These are phyloP conservation scores for Hypoxylon trugodes DNA, from an alignment of 495 filamentous ascomycete species.

Conservation along the genomic window DNA sequence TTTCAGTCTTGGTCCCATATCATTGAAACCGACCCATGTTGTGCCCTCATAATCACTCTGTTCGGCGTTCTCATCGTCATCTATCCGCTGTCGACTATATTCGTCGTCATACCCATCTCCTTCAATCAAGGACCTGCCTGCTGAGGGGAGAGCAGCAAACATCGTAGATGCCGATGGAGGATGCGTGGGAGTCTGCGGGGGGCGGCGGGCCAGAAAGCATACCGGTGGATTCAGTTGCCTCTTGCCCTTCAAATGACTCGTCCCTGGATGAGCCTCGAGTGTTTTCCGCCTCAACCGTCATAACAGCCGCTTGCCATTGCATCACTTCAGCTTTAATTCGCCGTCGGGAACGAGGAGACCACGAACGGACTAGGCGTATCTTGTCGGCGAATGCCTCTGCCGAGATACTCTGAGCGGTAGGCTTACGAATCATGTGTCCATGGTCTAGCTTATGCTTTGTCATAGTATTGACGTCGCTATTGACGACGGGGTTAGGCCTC, in stretches of 20 bases:
- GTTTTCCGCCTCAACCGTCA: slow-evolving; percentile 37
- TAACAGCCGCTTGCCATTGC: slow-evolving; percentile 40
- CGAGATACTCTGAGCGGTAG: slow-evolving; percentile 12
- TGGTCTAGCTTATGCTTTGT: slow-evolving; percentile 1
- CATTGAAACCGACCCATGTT: slow-evolving; percentile 11
- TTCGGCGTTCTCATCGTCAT: slow-evolving; percentile 22
- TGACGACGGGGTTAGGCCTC: slow-evolving; percentile 10
- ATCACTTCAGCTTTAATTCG: slow-evolving; percentile 34
- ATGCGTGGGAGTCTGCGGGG: not conserved
- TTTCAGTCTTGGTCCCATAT: slow-evolving; percentile 7
- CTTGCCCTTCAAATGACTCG: not conserved
- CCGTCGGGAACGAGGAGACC: slow-evolving; percentile 36
- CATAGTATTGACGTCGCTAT: not conserved
- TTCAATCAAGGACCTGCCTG: not conserved
- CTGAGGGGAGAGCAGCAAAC: not conserved
- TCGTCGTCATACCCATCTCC: slow-evolving; percentile 13
- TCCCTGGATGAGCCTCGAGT: not conserved
- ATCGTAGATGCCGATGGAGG: slow-evolving; percentile 5
- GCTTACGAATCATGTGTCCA: slow-evolving; percentile 19
- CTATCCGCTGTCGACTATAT: slow-evolving; percentile 18
- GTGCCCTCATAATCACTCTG: slow-evolving; percentile 14
- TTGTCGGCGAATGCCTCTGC: slow-evolving; percentile 34
- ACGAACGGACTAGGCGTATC: slow-evolving; percentile 30
- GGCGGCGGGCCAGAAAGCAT: not conserved
- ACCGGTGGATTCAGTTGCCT: not conserved